Percentiles rank a stretch among this genome's conserved stretches.
Evolutionary conservation across 805 yeast genomes (phyloP).

Genomic region (Kazachstania africana): DNA sequence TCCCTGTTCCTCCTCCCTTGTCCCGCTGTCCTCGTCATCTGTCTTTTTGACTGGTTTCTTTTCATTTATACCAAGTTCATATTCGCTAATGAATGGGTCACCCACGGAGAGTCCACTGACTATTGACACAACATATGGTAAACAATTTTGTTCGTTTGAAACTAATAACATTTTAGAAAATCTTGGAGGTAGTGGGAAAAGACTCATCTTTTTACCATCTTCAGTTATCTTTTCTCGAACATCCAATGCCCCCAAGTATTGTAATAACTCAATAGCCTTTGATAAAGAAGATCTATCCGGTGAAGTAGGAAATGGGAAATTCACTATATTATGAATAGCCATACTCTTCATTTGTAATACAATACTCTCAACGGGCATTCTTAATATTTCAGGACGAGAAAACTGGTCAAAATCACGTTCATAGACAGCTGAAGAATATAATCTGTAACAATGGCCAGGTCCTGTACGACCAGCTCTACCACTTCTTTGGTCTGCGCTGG

Average conservation of each 20-base stretch:
- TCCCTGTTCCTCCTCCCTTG: conserved; percentile 19
- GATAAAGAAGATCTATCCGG: conserved; percentile 53
- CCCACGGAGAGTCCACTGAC: conserved; percentile 92
- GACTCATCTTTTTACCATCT: conserved; percentile 75
- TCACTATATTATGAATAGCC: conserved; percentile 84
- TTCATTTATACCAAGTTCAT: conserved; percentile 50
- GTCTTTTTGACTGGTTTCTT: conserved; percentile 3
- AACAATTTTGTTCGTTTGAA: conserved; percentile 76
- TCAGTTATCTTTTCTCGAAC: conserved; percentile 49
- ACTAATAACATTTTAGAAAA: conserved; percentile 81
- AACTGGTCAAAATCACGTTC: conserved; percentile 79
- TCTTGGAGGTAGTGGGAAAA: conserved; percentile 88
- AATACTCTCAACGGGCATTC: conserved; percentile 97
- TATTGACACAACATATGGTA: conserved; percentile 81
- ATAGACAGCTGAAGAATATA: conserved; percentile 86
- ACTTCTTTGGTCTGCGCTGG: conserved; percentile 88
- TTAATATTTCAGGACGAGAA: conserved; percentile 74
- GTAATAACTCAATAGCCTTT: conserved; percentile 57
- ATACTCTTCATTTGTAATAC: conserved; percentile 91
- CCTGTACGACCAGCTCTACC: conserved; percentile 99
- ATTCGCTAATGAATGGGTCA: conserved; percentile 71
- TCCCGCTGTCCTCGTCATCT: conserved; percentile 4
- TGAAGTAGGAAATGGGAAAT: conserved; percentile 95
- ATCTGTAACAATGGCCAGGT: conserved; percentile 92
- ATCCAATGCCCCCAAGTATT: conserved; percentile 66